These are phyloP conservation scores for Alternaria sp. DNA, from an alignment of 2,329 filamentous ascomycete genomes.

Conservation along the genomic window DNA sequence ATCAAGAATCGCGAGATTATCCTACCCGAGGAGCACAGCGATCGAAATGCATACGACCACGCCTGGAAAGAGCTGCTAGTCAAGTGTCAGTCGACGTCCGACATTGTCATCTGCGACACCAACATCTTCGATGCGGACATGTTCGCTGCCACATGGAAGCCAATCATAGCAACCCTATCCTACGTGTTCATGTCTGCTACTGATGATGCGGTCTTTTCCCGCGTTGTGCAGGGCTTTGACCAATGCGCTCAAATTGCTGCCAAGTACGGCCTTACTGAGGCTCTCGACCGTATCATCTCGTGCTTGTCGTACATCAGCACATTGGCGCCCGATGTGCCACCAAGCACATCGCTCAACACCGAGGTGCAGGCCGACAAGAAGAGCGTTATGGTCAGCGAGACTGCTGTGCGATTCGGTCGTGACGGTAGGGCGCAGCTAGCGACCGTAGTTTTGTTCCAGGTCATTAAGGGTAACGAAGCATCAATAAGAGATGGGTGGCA, in stretches of 20 bases:
- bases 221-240: constrained; percentile 92
- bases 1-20: constrained; percentile 96
- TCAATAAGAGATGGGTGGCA: constrained; percentile 80
- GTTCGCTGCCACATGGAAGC: constrained; percentile 95
- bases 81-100: constrained; percentile 79
- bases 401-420: constrained; percentile 92
- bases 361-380: constrained; percentile 92
- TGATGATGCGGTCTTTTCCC: constrained; percentile 92
- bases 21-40: constrained; percentile 94
- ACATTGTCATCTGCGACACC: constrained; percentile 80
- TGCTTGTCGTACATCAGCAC: constrained; percentile 91
- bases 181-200: constrained; percentile 99
- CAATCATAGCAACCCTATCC: constrained; percentile 90
- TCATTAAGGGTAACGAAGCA: constrained; percentile 83
- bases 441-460: constrained; percentile 91
- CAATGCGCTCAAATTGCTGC: constrained; percentile 94
- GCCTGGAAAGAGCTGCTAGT: constrained; percentile 94
- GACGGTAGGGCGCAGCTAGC: constrained; percentile 94
- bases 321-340: constrained; percentile 74
- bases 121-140: constrained; percentile 98
- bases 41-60: constrained; percentile 94
- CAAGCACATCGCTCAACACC: constrained; percentile 89
- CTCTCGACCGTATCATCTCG: constrained; percentile 90
- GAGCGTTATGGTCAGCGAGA: constrained; percentile 97
- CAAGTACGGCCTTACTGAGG: constrained; percentile 81